Base-by-base conservation (phyloP, 345 rosid genomes). In the Pistacia integerrima region DNA sequence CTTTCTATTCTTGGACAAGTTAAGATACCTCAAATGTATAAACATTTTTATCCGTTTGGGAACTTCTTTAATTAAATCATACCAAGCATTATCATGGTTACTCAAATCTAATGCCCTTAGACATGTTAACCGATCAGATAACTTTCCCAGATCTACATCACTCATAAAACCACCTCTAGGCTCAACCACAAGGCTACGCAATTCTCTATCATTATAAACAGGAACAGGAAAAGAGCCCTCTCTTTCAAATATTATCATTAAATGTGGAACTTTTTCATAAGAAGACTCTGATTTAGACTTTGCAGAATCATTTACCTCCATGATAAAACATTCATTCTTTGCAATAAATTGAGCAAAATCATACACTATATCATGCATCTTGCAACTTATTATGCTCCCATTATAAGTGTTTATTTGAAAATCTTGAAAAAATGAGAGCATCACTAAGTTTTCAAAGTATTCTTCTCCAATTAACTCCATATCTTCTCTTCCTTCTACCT, bases 1-100 rank as follows among this genome's bases (percentile, higher is more conserved):
- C 6, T 18, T 0, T 0, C 0, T 0, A 57, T 38, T 46, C 0
- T 1, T 0, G n/a, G 44, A 13, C 36, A 73, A 73, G 41, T 78
- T n/a, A 7, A 78, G 77, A 36, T 72, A 67, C 59, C 81, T 72
- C 69, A 78, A 11, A 73, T 73, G 77, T 8, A 60, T 38, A 62
- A 73, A 22, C 11, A 22, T 64, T 56, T 64, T 62, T 2, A 73
- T 59, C 5, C 44, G 74, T 3, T 41, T 60, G 14, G 81, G 70
- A 73, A 78, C 18, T 25, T 38, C n/a, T 35, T 52, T 13, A 38
- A 73, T 36, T 11, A 44, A 3, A 0, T 14, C n/a, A 3, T 11
- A 49, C 52, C 52, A 49, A 49, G 2, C 13, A 49, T 49, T 49
- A 13, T 49, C 52, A 10, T 18, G 22, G 25, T 1, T 0, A 56